Conservation (phyloP, 2,329 filamentous ascomycete species). For the Scedosporium aurantiacum region DNA sequence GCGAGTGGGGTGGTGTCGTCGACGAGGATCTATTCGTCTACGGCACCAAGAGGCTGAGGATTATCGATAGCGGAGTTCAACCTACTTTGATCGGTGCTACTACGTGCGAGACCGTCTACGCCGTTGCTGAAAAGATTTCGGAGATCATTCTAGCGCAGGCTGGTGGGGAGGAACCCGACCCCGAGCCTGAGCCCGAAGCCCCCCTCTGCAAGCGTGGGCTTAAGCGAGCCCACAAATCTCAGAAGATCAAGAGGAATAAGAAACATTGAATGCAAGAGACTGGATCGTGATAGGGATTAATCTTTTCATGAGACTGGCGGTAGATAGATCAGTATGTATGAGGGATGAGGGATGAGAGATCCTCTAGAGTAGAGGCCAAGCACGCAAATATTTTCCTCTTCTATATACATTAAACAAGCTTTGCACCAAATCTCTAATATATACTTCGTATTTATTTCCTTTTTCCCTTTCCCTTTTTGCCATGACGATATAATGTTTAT, state of each 20-base stretch:
- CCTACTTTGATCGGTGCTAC: conserved; percentile 5
- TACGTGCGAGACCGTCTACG: conserved; percentile 6
- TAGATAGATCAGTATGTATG: too few relatives aligned
- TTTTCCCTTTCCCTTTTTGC: too few relatives aligned
- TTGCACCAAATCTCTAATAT: too few relatives aligned
- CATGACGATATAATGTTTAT: too few relatives aligned
- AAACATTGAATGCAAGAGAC: too few relatives aligned
- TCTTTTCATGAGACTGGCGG: too few relatives aligned
- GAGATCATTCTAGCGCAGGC: conserved; percentile 2
- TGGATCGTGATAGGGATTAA: too few relatives aligned
- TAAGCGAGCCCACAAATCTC: background rate
- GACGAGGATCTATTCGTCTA: conserved; percentile 19
- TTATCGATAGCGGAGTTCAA: conserved; percentile 2
- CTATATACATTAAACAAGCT: too few relatives aligned
- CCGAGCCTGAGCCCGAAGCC: background rate
- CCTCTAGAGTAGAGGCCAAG: too few relatives aligned
- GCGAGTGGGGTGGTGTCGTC: conserved; percentile 19
- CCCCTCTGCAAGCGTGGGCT: background rate
- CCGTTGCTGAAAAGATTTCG: conserved; percentile 7
- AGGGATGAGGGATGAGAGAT: too few relatives aligned
- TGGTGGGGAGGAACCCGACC: background rate
- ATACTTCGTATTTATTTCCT: too few relatives aligned
- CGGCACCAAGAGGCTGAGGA: conserved; percentile 10
- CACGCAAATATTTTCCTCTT: too few relatives aligned
- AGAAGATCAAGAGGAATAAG: background rate